Evolutionary conservation across 225 moss, liverwort and hornwort species (phyloP).

Genomic region (Marchantia paleacea): DNA sequence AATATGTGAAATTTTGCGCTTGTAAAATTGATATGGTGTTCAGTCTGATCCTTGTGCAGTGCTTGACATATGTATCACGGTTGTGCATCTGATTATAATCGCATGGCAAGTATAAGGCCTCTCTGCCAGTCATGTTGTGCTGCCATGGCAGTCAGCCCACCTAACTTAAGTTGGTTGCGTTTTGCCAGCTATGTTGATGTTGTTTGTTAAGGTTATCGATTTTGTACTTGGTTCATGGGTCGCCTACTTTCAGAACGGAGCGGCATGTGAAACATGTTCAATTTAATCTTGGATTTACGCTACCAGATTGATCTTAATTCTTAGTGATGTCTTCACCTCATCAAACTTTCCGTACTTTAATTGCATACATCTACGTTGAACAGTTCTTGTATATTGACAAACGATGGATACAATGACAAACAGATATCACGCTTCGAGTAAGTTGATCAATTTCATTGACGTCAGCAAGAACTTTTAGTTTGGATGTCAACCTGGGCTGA

Average conservation of each 20-base stretch:
- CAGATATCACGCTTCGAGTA: background rate
- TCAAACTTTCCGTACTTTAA: background rate
- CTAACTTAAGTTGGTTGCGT: background rate
- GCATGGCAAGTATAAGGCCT: background rate
- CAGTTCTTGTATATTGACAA: background rate
- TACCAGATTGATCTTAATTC: background rate
- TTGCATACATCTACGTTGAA: background rate
- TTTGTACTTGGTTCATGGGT: background rate
- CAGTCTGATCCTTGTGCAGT: background rate
- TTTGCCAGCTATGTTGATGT: background rate
- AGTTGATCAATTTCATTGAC: background rate
- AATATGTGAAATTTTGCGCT: constrained; percentile 14
- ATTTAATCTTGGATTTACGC: background rate
- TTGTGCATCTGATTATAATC: background rate
- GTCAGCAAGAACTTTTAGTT: background rate
- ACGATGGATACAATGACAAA: background rate
- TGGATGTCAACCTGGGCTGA: background rate
- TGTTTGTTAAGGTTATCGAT: background rate
- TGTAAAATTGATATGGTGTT: background rate
- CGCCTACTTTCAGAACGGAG: too few species aligned
- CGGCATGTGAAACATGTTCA: background rate
- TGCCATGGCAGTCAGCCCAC: background rate
- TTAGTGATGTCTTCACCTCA: background rate
- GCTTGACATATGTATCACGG: background rate
- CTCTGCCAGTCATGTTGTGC: background rate